Conservation (phyloP, 345 rosid genomes). For the Microcos paniculata region DNA sequence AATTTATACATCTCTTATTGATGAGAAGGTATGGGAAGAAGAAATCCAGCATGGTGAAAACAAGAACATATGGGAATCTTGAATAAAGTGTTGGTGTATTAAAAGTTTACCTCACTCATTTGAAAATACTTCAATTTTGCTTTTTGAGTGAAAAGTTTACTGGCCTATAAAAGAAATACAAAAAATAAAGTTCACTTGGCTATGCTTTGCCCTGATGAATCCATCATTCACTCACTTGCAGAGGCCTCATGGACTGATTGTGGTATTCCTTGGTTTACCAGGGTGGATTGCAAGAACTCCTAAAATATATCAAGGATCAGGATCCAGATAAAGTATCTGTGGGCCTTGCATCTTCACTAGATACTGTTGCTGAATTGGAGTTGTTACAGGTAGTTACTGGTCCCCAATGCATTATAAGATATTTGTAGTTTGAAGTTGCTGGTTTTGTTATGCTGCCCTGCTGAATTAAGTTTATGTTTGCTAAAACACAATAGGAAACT, state of each 20-base stretch:
- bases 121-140: background rate
- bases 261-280: slow-evolving; percentile 29
- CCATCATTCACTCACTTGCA: slow-evolving; percentile 10
- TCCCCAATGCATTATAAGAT: background rate
- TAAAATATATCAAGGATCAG: slow-evolving; percentile 71
- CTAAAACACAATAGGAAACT: slow-evolving; percentile 7
- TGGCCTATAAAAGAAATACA: slow-evolving; percentile 11
- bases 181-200: too few species aligned
- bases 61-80: background rate
- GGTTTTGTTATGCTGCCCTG: too few species aligned
- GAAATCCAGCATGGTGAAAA: background rate
- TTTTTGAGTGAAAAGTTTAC: background rate
- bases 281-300: slow-evolving; percentile 86
- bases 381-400: slow-evolving; percentile 66
- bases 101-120: background rate
- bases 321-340: slow-evolving; percentile 90
- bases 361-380: slow-evolving; percentile 83
- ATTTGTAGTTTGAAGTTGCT: background rate
- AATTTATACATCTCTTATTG: slow-evolving; percentile 63
- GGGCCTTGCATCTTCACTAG: slow-evolving; percentile 78
- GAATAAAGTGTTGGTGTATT: background rate
- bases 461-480: background rate
- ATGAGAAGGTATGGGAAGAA: slow-evolving; percentile 62
- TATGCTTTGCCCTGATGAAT: background rate
- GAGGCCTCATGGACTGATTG: slow-evolving; percentile 19